A percentile compares a stretch with the other conserved stretches of the same genome.
These are phyloP conservation scores for Candida qinlingensis DNA, from an alignment of 805 yeast genomes.

Conservation along the genomic window DNA sequence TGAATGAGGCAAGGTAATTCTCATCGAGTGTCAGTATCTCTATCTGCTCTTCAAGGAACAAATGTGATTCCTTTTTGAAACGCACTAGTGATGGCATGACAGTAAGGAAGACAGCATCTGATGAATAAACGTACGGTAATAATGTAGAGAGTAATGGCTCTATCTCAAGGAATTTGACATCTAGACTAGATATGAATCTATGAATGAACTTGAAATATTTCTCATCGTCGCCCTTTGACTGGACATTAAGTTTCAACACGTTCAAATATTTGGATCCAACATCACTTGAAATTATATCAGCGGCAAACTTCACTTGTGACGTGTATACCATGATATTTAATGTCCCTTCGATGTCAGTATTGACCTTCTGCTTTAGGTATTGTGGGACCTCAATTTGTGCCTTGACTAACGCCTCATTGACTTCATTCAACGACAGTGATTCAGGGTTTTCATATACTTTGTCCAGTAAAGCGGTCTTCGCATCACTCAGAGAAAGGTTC, in stretches of 20 bases:
- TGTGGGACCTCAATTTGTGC: neutral
- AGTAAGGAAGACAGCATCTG: constrained; percentile 8
- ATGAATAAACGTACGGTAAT: constrained; percentile 9
- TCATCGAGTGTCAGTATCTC: constrained; percentile 20
- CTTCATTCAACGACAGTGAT: neutral
- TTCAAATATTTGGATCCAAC: constrained; percentile 10
- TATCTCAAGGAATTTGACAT: constrained; percentile 14
- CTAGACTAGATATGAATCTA: constrained; percentile 24
- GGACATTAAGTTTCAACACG: constrained; percentile 3
- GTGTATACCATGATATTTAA: constrained; percentile 1
- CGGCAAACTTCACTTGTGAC: neutral
- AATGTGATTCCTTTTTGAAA: constrained; percentile 8
- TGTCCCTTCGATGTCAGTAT: constrained; percentile 5
- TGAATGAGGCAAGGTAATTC: constrained; percentile 22
- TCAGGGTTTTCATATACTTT: neutral
- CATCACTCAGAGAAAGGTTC: too few relatives aligned
- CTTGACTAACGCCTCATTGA: neutral
- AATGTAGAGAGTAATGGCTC: constrained; percentile 11
- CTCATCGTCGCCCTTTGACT: neutral
- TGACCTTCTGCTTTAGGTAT: constrained; percentile 1
- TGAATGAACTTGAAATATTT: constrained; percentile 15
- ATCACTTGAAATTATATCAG: constrained; percentile 2
- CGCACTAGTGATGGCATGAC: constrained; percentile 12
- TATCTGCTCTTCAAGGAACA: constrained; percentile 15
- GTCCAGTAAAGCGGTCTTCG: neutral